Base-by-base conservation (phyloP, 2,329 filamentous ascomycete species). In the Aspergillus pseudoviridinutans region DNA sequence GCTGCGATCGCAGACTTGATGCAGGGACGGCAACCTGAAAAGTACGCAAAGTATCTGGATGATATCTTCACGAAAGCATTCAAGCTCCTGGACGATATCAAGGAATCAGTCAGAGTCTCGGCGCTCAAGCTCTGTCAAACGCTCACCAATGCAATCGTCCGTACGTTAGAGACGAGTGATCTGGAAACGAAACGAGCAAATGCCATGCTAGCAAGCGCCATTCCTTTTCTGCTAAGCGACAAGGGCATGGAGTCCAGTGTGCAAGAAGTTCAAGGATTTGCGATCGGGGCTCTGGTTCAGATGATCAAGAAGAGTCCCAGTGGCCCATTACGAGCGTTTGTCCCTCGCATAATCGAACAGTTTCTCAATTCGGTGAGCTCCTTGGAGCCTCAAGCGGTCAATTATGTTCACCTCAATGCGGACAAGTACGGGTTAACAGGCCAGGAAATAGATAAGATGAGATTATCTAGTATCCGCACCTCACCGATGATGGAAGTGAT, bases 71-170 rank as follows among this genome's bases (percentile, higher is more conserved):
- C 84, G 10, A 85, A 89, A 28, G 89, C 91, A 0, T 89, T 97
- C 73, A 95, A 91, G 68, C 92, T 99, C 0, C 80, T 97, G 5
- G 94, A 99, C 72, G 94, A 99, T 72, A 95, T 97, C 73, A 99
- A 99, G 72, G 89, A 88, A 7, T 92, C 89, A 1, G 94, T 99
- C 4, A 84, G 94, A 53, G 81, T 84, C 38, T 89, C 92, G 1
- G 94, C 94, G 1, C 82, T 92, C 49, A 87, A 87, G 58, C 82
- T 99, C 4, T 96, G 92, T 67, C 87, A 92, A 71, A 86, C 87
- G 0, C 80, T 99, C 38, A 95, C 92, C 1, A 92, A 90, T 53
- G 89, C 90, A 17, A 82, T 97, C 14, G 91, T 95, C 3, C 87
- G 92, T 28, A 90, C 92, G 58, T 82, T 97, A 1, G 91, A 96